Evolutionary conservation across 371 early-diverging fungal genomes (phyloP).

Genomic region (Mortierella sp.): DNA sequence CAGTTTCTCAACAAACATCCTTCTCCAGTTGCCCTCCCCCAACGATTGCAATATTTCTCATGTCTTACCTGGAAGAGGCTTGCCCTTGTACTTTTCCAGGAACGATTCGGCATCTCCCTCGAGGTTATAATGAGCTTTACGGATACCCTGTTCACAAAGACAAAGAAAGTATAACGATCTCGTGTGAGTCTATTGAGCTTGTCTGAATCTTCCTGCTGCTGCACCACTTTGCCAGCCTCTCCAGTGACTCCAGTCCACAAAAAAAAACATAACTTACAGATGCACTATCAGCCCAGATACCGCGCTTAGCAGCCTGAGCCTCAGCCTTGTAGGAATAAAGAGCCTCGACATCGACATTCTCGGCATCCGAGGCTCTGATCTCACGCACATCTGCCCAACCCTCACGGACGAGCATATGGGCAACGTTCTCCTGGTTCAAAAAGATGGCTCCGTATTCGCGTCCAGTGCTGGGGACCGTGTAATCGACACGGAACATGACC

Average conservation of each 20-base stretch:
- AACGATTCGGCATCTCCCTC: slow-evolving; percentile 83
- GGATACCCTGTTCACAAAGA: slow-evolving; percentile 60
- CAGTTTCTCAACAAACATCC: neutral
- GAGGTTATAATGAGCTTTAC: slow-evolving; percentile 68
- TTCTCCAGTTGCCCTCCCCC: neutral
- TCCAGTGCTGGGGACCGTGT: slow-evolving; percentile 72
- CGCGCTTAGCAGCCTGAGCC: slow-evolving; percentile 79
- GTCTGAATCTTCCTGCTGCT: neutral
- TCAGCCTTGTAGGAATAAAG: slow-evolving; percentile 78
- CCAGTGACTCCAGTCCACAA: too few species aligned
- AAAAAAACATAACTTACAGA: slow-evolving; percentile 55
- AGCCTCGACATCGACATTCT: slow-evolving; percentile 68
- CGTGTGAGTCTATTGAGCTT: neutral
- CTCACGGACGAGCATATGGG: slow-evolving; percentile 78
- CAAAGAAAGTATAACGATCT: neutral
- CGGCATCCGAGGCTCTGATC: slow-evolving; percentile 60
- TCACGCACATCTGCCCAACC: slow-evolving; percentile 92
- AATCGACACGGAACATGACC: slow-evolving; percentile 87
- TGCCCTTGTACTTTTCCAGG: slow-evolving; percentile 85
- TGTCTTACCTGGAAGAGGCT: slow-evolving; percentile 77
- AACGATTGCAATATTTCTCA: neutral
- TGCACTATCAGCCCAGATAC: slow-evolving; percentile 82
- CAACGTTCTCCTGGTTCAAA: slow-evolving; percentile 78
- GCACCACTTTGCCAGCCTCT: too few species aligned
- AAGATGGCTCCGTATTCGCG: slow-evolving; percentile 82